Evolutionary conservation across 106 monocot genomes (phyloP).

Genomic region (Dactylorhiza incarnata): DNA sequence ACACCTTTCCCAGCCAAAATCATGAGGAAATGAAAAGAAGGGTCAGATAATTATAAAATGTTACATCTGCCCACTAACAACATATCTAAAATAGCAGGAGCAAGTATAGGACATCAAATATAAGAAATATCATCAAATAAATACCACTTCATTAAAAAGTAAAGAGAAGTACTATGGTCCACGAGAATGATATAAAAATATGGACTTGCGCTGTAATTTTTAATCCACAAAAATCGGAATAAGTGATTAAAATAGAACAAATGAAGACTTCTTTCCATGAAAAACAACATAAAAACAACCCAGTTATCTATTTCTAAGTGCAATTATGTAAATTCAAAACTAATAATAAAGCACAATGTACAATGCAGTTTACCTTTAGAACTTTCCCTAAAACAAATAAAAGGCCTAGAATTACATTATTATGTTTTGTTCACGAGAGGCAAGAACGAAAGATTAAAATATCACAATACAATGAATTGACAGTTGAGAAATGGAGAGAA

Average conservation of each 20-base stretch:
- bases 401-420: neutral
- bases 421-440: too few species aligned
- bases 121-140: neutral
- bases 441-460: too few species aligned
- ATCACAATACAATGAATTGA: too few species aligned
- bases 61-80: neutral
- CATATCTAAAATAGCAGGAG: neutral
- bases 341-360: neutral
- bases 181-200: neutral
- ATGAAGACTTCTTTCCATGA: neutral
- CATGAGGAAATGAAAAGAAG: neutral
- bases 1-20: conserved; percentile 45
- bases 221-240: neutral
- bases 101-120: neutral
- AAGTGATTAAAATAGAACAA: neutral
- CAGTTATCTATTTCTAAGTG: neutral
- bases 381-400: neutral
- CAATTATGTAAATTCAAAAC: neutral
- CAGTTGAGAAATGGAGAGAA: too few species aligned
- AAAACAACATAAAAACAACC: neutral
- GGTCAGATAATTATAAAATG: neutral
- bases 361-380: neutral
- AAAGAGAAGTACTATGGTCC: neutral
- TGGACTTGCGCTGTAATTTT: neutral
- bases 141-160: neutral